Base-by-base conservation (phyloP, 2,329 filamentous ascomycete species). In the Allantophomopsis cytisporea region DNA sequence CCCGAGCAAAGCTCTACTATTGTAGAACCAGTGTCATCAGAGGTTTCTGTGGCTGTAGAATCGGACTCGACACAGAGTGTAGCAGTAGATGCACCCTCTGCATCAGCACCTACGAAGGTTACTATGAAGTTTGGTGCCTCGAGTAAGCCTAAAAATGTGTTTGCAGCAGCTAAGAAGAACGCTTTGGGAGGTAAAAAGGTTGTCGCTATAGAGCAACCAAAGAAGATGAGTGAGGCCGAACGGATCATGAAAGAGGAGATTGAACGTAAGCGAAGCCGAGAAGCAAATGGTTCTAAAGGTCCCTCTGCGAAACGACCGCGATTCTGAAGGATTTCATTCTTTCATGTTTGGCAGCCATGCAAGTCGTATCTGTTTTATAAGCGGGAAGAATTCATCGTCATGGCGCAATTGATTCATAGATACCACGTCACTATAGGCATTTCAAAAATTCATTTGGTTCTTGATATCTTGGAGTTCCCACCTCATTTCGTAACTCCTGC, bases 191-290 rank as follows among this genome's bases (percentile, higher is more conserved):
- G 69, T 3, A 85, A 85, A 59, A 85, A 84, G 55, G 45, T 57
- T 1, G 50, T 62, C 23, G 69, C 66, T 10, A 61, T 73, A 3
- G 75, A 76, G 44, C 71, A 71, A 40, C 78, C 76, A 2, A 86
- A 83, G 66, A 91, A 83, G 52, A 89, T 94, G 73, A 89, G 83
- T 51, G 85, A 93, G 54, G 81, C 80, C 3, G 86, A 89, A 60
- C 72, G 81, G 39, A 93, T 91, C 52, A 94, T 94, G 87, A 84
- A 81, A 58, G 80, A 83, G 50, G 83, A 88, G 54, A 69, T 85
- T 59, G 81, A 86, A 50, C 68, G 71, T 46, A 87, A 86, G 55
- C 67, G 79, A 40, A 60, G 66, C 28, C 64, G 73, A 36, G 69
- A 66, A 8, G 54, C 54, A 4, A 58, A 57, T 1, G 67, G 68